A percentile compares a stretch with the other conserved stretches of the same genome.
These are phyloP conservation scores for Aspergillus sparsus DNA, from an alignment of 495 filamentous ascomycete genomes.

Conservation along the genomic window DNA sequence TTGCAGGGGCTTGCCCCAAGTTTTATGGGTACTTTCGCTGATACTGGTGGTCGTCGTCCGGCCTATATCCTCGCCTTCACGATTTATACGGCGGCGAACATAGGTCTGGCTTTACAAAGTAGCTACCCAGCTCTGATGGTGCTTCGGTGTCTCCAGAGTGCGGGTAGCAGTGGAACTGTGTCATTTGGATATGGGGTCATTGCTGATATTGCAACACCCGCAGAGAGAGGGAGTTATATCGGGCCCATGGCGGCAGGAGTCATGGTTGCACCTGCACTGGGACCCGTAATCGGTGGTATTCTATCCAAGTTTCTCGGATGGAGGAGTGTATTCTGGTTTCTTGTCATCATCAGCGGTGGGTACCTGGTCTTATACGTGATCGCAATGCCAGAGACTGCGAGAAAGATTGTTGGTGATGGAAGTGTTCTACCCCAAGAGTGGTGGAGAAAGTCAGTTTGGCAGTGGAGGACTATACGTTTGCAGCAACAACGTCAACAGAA, in stretches of 20 bases:
- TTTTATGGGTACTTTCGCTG: slow-evolving; percentile 61
- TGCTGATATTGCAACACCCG: slow-evolving; percentile 59
- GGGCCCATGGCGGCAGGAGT: slow-evolving; percentile 37
- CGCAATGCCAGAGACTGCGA: slow-evolving; percentile 65
- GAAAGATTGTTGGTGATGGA: slow-evolving; percentile 73
- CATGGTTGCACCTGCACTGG: slow-evolving; percentile 33
- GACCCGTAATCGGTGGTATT: slow-evolving; percentile 46
- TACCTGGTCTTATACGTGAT: slow-evolving; percentile 48
- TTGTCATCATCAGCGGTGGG: slow-evolving; percentile 35
- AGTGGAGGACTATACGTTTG: slow-evolving; percentile 24
- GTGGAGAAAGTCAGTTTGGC: slow-evolving; percentile 43
- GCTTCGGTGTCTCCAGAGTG: slow-evolving; percentile 63
- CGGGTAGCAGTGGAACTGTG: slow-evolving; percentile 54
- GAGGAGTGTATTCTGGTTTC: slow-evolving; percentile 49
- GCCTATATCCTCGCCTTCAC: slow-evolving; percentile 59
- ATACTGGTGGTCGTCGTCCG: slow-evolving; percentile 58
- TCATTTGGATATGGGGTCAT: slow-evolving; percentile 61
- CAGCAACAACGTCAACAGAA: slow-evolving; percentile 3
- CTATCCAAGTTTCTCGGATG: slow-evolving; percentile 41
- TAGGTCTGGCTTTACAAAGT: slow-evolving; percentile 62
- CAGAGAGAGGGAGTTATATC: slow-evolving; percentile 63
- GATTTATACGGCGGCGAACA: slow-evolving; percentile 62
- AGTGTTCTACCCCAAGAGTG: slow-evolving; percentile 28
- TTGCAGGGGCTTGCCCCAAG: slow-evolving; percentile 61
- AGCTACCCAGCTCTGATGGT: slow-evolving; percentile 61